Base-by-base conservation (phyloP, 1,284 basidiomycete species). In the Sphagnurus paluster region DNA sequence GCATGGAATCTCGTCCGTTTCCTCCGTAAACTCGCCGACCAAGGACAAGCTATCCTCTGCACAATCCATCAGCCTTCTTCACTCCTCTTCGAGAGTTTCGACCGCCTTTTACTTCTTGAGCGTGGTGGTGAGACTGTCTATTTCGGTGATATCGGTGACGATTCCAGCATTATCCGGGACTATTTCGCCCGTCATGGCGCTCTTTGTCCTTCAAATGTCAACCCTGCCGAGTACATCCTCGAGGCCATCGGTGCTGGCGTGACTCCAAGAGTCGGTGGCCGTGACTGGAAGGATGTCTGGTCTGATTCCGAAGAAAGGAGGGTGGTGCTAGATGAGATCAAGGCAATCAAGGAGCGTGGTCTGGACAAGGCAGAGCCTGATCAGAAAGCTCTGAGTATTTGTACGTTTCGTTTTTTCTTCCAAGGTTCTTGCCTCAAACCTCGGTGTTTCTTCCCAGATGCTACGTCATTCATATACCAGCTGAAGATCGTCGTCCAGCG, bases 1-100 rank as follows among this genome's bases (percentile, higher is more conserved):
- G 91, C 93, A 1, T 93, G 85, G 84, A 87, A 88, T 57, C 74
- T 95, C 36, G 80, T 94, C 33, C 82, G 87, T 19, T 87, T 95
- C 72, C 68, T 96, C 44, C 77, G 86, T 21, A 92, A 92, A 62
- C 79, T 96, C 25, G 90, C 91, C 4, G 80, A 87, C 55, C 83
- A 84, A 59, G 93, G 94, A 3, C 91, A 94, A 65, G 90, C 91
- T 14, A 87, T 87, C 44, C 63, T 77, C 50, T 87, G 68, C 70
- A 88, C 77, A 1, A 87, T 89, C 55, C 93, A 95, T 60, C 69
- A 71, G 39, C 69, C 69, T 5, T 71, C 68, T 0, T 66, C 69
- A 3, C 61, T 70, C 13, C 53, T 74, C 2, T 88, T 89, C 56
- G 82, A 88, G 61, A 84, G 81, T 50, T 96, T 97, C 60, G 87